phyloP scores from a whole-genome alignment of 140 eudicot genomes.

The Erigeron philadelphicus region DNA sequence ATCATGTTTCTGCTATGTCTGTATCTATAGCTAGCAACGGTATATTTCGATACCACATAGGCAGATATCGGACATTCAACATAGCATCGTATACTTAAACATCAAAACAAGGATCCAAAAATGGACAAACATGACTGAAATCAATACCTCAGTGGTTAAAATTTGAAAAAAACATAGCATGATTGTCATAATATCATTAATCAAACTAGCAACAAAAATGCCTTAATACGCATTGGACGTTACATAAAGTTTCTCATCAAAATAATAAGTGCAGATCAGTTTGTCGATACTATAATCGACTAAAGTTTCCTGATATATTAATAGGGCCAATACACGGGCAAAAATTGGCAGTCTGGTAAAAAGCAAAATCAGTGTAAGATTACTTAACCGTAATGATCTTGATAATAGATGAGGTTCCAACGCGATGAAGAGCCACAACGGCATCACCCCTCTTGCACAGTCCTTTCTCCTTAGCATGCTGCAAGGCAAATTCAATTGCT shows the following conservation, averaged over 20 bases:
- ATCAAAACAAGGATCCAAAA: too few relatives aligned
- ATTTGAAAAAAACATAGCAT: neutral
- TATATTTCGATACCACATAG: too few relatives aligned
- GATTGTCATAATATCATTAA: constrained; percentile 1
- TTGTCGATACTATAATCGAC: constrained; percentile 8
- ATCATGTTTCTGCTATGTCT: too few relatives aligned
- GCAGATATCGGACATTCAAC: too few relatives aligned
- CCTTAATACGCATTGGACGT: neutral
- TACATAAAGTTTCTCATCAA: constrained; percentile 7
- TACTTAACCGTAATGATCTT: constrained; percentile 45
- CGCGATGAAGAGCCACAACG: constrained; percentile 46
- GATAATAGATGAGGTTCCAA: constrained; percentile 45
- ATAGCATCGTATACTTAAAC: too few relatives aligned
- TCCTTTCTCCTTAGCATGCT: constrained; percentile 44
- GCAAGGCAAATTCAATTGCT: constrained; percentile 39
- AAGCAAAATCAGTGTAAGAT: constrained; percentile 1
- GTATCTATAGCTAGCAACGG: too few relatives aligned
- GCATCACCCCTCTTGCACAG: constrained; percentile 49
- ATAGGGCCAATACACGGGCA: constrained; percentile 17
- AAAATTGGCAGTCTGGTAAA: neutral
- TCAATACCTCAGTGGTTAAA: too few relatives aligned
- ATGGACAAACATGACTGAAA: neutral
- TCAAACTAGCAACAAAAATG: constrained; percentile 9
- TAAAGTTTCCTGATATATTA: constrained; percentile 9
- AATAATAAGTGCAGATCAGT: neutral